A percentile compares a stretch with the other conserved stretches of the same genome.
phyloP scores from a whole-genome alignment of 1,284 basidiomycete genomes.

The Pyrrhoderma noxium region DNA sequence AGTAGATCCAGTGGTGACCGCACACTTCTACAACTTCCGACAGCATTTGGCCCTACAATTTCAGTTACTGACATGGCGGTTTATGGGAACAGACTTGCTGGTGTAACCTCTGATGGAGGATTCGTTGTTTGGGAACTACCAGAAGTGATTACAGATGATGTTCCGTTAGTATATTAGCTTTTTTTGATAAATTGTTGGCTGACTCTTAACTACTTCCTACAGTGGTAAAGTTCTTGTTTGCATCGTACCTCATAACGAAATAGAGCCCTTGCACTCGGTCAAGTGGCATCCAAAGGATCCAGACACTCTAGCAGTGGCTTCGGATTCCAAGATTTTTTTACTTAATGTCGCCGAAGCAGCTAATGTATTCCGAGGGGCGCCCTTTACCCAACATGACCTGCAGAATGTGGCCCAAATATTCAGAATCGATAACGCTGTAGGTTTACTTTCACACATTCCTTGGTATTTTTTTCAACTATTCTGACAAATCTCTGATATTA shows the following conservation, averaged over 20 bases:
- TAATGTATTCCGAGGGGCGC: slow-evolving; percentile 50
- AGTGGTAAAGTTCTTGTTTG: slow-evolving; percentile 67
- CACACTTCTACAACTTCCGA: slow-evolving; percentile 68
- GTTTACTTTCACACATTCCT: slow-evolving; percentile 26
- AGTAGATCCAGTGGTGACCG: slow-evolving; percentile 79
- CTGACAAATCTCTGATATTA: slow-evolving; percentile 25
- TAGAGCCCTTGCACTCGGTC: slow-evolving; percentile 63
- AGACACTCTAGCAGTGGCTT: slow-evolving; percentile 71
- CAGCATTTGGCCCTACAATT: slow-evolving; percentile 49
- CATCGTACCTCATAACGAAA: slow-evolving; percentile 49
- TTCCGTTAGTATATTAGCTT: slow-evolving; percentile 53
- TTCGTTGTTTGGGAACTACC: slow-evolving; percentile 82
- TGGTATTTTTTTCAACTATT: background rate
- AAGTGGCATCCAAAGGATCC: slow-evolving; percentile 77
- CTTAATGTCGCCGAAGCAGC: slow-evolving; percentile 59
- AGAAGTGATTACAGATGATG: slow-evolving; percentile 72
- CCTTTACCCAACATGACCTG: slow-evolving; percentile 57
- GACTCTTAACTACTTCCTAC: slow-evolving; percentile 14
- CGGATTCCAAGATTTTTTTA: slow-evolving; percentile 62
- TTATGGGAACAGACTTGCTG: slow-evolving; percentile 70
- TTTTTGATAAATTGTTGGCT: slow-evolving; percentile 4
- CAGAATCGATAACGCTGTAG: slow-evolving; percentile 52
- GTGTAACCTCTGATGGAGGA: slow-evolving; percentile 77
- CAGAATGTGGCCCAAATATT: slow-evolving; percentile 59
- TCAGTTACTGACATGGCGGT: slow-evolving; percentile 79